phyloP scores from a whole-genome alignment of 1,139 yeast genomes.

The Geotrichum australiense region DNA sequence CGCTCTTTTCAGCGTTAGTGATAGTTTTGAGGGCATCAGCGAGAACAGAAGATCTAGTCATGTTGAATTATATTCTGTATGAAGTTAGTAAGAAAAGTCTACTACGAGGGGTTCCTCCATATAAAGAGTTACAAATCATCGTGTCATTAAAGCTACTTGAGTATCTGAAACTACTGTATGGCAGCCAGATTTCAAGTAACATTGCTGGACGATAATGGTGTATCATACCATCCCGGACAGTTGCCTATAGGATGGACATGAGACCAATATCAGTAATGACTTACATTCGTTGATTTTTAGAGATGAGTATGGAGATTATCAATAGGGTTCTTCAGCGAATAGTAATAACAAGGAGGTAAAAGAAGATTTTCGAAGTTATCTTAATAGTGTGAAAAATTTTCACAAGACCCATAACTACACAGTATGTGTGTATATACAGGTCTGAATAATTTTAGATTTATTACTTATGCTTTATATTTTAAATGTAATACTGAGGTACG shows the following conservation, averaged over 20 bases:
- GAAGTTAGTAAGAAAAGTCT: conserved; percentile 10
- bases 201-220: conserved; percentile 18
- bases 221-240: conserved; percentile 9
- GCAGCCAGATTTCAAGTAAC: conserved; percentile 13
- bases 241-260: conserved; percentile 2
- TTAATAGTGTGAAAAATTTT: no score
- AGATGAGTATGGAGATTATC: background rate
- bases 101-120: background rate
- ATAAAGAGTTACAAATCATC: no score
- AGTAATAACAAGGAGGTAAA: no score
- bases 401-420: no score
- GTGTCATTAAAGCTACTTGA: conserved; percentile 12
- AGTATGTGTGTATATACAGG: no score
- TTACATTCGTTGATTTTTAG: conserved; percentile 12
- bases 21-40: conserved; percentile 98
- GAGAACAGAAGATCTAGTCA: conserved; percentile 98
- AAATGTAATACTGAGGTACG: no score
- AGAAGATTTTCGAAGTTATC: no score
- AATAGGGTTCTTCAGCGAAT: no score
- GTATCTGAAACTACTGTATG: conserved; percentile 13
- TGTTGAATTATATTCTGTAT: conserved; percentile 36
- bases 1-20: conserved; percentile 99
- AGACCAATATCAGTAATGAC: conserved; percentile 18
- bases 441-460: no score
- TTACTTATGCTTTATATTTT: no score